These are phyloP conservation scores for Purpureocillium takamizusanense DNA, from an alignment of 2,329 filamentous ascomycete genomes.

Conservation along the genomic window DNA sequence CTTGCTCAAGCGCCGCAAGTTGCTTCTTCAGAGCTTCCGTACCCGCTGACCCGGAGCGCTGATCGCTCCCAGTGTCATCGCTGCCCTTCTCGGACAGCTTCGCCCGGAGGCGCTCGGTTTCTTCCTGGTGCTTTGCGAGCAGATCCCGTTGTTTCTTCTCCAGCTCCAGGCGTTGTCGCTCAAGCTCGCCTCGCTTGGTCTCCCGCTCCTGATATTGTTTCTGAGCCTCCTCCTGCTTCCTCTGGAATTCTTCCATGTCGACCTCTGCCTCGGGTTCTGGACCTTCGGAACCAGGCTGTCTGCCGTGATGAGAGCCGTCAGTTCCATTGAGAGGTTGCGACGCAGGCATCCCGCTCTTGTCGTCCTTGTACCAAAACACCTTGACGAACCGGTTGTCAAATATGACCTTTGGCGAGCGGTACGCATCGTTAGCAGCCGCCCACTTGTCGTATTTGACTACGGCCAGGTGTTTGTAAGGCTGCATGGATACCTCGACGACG, in stretches of 20 bases:
- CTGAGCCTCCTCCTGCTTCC: slow-evolving; percentile 64
- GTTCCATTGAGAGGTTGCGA: slow-evolving; percentile 13
- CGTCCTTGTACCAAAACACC: slow-evolving; percentile 65
- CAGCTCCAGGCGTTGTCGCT: slow-evolving; percentile 52
- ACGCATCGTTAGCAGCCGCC: slow-evolving; percentile 59
- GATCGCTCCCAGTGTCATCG: slow-evolving; percentile 11
- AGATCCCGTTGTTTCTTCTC: slow-evolving; percentile 55
- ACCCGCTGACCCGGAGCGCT: slow-evolving; percentile 28
- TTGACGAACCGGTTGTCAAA: slow-evolving; percentile 84
- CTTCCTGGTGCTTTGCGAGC: slow-evolving; percentile 53
- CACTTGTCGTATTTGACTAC: slow-evolving; percentile 61
- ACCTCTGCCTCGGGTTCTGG: slow-evolving; percentile 40
- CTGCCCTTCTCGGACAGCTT: slow-evolving; percentile 28
- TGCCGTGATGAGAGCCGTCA: slow-evolving; percentile 13
- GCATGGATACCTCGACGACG: slow-evolving; percentile 55
- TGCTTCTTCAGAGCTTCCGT: slow-evolving; percentile 62
- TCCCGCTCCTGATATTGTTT: slow-evolving; percentile 57
- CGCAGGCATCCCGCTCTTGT: slow-evolving; percentile 23
- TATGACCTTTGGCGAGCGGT: slow-evolving; percentile 68
- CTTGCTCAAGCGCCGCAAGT: slow-evolving; percentile 62
- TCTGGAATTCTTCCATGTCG: slow-evolving; percentile 60
- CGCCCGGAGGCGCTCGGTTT: slow-evolving; percentile 56
- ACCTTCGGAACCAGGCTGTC: slow-evolving; percentile 10
- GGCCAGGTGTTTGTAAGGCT: slow-evolving; percentile 57
- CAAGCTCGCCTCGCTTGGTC: slow-evolving; percentile 53